Evolutionary conservation across 768 basidiomycete species (phyloP).

Genomic region (Boletus rufocinnamomeus): DNA sequence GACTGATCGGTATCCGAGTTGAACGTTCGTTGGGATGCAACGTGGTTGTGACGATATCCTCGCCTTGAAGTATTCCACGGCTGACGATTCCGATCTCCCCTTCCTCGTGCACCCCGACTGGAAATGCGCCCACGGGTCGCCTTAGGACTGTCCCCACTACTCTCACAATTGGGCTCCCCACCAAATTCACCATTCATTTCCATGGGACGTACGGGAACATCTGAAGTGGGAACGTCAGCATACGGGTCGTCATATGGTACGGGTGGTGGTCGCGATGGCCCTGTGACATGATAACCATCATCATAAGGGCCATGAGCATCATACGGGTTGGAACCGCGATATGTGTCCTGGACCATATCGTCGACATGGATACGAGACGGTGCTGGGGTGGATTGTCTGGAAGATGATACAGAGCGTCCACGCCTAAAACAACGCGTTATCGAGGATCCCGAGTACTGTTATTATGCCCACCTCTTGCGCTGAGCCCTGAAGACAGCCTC

Average conservation of each 20-base stretch:
- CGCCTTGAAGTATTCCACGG: conserved; percentile 23
- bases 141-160: conserved; percentile 1
- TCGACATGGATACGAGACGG: conserved; percentile 56
- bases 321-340: conserved; percentile 60
- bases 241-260: conserved; percentile 83
- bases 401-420: conserved; percentile 52
- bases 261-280: conserved; percentile 64
- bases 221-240: conserved; percentile 46
- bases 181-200: conserved; percentile 9
- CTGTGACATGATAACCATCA: conserved; percentile 52
- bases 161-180: conserved; percentile 31
- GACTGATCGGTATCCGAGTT: conserved; percentile 33
- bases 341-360: conserved; percentile 48
- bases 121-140: conserved; percentile 25
- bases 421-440: conserved; percentile 43
- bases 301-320: conserved; percentile 71
- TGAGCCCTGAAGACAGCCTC: conserved; percentile 72
- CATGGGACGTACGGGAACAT: conserved; percentile 4
- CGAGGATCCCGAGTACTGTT: not conserved
- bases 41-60: conserved; percentile 12
- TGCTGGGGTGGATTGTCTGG: conserved; percentile 56
- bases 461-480: conserved; percentile 55
- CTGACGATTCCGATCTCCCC: conserved; percentile 20
- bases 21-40: conserved; percentile 32
- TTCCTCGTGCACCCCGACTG: conserved; percentile 31